These are phyloP conservation scores for Xylaria grammica DNA, from an alignment of 495 filamentous ascomycete species.

Conservation along the genomic window DNA sequence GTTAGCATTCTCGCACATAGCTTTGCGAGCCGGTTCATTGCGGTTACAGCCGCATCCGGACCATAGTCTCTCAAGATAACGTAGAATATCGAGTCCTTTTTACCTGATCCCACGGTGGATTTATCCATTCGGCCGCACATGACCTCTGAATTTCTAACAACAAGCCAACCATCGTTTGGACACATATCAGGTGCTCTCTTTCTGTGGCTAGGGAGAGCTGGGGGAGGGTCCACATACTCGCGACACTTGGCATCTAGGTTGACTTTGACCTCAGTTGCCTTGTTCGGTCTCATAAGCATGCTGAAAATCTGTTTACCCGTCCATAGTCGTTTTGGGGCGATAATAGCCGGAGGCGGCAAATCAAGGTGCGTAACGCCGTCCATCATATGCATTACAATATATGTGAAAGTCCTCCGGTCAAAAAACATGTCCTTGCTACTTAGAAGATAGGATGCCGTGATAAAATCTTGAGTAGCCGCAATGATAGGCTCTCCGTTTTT, in stretches of 20 bases:
- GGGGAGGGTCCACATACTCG: conserved; percentile 64
- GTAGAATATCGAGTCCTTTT: conserved; percentile 97
- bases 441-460: conserved; percentile 89
- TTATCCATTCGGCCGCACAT: conserved; percentile 99
- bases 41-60: conserved; percentile 81
- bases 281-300: conserved; percentile 91
- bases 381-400: conserved; percentile 94
- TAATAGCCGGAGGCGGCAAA: conserved; percentile 80
- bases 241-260: conserved; percentile 94
- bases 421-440: conserved; percentile 94
- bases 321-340: conserved; percentile 89
- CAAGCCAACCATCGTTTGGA: conserved; percentile 83
- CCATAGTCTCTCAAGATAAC: conserved; percentile 94
- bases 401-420: conserved; percentile 81
- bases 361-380: conserved; percentile 80
- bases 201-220: conserved; percentile 47
- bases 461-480: conserved; percentile 97
- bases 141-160: conserved; percentile 93
- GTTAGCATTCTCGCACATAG: conserved; percentile 87
- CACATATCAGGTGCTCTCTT: conserved; percentile 69
- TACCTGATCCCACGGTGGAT: conserved; percentile 89
- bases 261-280: conserved; percentile 75
- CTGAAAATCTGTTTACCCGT: conserved; percentile 98
- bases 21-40: conserved; percentile 94
- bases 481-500: conserved; percentile 99